Percentiles rank a stretch among this genome's conserved stretches.
Conservation (phyloP, 164 flowering plant species). For the Tetracentron sinense region DNA sequence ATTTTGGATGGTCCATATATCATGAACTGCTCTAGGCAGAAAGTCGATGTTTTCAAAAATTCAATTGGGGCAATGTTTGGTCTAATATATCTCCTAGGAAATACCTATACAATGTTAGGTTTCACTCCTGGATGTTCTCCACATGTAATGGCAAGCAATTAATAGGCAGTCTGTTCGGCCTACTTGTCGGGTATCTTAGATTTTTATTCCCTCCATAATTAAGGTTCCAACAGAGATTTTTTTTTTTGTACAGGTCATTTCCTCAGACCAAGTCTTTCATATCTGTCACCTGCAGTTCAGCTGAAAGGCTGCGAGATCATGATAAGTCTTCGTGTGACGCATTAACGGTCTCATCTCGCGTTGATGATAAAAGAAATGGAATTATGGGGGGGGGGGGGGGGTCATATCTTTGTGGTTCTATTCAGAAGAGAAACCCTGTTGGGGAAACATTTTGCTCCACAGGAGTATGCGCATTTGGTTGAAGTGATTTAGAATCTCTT, state of each 20-base stretch:
- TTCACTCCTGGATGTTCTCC: no score
- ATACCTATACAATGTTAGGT: no score
- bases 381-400: slow-evolving; percentile 6
- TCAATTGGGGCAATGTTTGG: slow-evolving; percentile 22
- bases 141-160: no score
- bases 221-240: not conserved
- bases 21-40: no score
- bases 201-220: no score
- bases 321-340: not conserved
- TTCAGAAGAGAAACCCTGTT: slow-evolving; percentile 19
- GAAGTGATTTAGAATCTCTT: slow-evolving; percentile 26
- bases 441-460: slow-evolving; percentile 25
- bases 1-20: no score
- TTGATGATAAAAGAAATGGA: slow-evolving; percentile 14
- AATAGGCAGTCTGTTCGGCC: no score
- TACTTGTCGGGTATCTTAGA: no score
- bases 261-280: slow-evolving; percentile 7
- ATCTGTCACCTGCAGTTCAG: slow-evolving; percentile 10
- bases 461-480: slow-evolving; percentile 14
- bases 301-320: slow-evolving; percentile 7
- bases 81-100: no score
- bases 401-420: slow-evolving; percentile 2
- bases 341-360: not conserved
- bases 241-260: slow-evolving; percentile 7
- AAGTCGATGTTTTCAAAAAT: no score